Percentiles rank a stretch among this genome's conserved stretches.
Conservation (phyloP, 345 rosid species). For the Eutrema japonicum region DNA sequence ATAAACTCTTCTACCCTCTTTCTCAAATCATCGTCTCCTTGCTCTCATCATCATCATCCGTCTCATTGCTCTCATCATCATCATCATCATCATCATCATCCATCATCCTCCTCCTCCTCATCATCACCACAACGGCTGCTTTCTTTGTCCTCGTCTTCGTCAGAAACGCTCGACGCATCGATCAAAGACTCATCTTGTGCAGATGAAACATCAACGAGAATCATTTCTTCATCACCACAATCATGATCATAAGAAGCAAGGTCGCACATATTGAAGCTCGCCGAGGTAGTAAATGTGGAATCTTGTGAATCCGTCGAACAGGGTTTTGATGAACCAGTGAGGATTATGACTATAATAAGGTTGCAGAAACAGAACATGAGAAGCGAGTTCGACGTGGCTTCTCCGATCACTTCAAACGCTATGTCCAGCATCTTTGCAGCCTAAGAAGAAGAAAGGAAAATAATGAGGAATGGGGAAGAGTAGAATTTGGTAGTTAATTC, state of each 20-base stretch:
- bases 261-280: not conserved
- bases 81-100: not conserved
- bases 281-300: not conserved
- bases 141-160: constrained; percentile 24
- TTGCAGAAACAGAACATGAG: constrained; percentile 47
- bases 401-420: constrained; percentile 37
- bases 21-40: constrained; percentile 54
- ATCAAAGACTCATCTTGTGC: constrained; percentile 11
- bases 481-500: constrained; percentile 23
- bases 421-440: constrained; percentile 35
- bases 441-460: not conserved
- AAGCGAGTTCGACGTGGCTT: constrained; percentile 42
- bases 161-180: constrained; percentile 7
- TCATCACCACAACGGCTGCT: not conserved
- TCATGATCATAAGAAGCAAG: constrained; percentile 20
- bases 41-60: constrained; percentile 26
- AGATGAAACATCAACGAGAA: constrained; percentile 10
- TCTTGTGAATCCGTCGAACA: constrained; percentile 17
- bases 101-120: not conserved
- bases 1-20: constrained; percentile 69
- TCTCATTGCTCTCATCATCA: not conserved
- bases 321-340: constrained; percentile 37
- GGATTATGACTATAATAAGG: constrained; percentile 38
- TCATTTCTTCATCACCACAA: constrained; percentile 17
- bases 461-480: not conserved